Evolutionary conservation across 805 yeast species (phyloP).

Genomic region (Spathaspora passalidarum): DNA sequence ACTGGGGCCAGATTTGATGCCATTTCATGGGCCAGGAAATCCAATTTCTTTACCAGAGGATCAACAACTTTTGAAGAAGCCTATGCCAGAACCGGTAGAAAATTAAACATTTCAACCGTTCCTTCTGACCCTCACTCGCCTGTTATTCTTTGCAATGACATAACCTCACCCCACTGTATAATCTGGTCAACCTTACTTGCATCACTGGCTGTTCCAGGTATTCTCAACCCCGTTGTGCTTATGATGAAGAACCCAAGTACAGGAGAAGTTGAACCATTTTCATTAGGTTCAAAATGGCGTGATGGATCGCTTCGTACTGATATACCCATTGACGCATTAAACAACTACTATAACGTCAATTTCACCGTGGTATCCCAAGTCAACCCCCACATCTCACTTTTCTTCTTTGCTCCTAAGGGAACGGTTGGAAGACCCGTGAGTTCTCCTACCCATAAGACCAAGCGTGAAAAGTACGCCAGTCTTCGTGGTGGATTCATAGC

Average conservation of each 20-base stretch:
- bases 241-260: conserved; percentile 57
- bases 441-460: conserved; percentile 41
- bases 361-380: conserved; percentile 79
- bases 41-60: conserved; percentile 69
- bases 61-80: conserved; percentile 72
- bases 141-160: conserved; percentile 69
- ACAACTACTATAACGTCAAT: conserved; percentile 72
- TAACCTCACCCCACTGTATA: conserved; percentile 76
- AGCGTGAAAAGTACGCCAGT: conserved; percentile 29
- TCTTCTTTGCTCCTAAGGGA: conserved; percentile 76
- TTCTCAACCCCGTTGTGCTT: conserved; percentile 72
- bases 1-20: conserved; percentile 82
- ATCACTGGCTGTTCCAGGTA: conserved; percentile 81
- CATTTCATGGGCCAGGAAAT: conserved; percentile 67
- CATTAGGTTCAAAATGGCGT: conserved; percentile 72
- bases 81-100: conserved; percentile 63
- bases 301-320: conserved; percentile 81
- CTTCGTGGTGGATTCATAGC: conserved; percentile 77
- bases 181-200: conserved; percentile 80
- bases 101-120: conserved; percentile 70
- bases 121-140: conserved; percentile 84
- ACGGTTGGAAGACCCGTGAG: conserved; percentile 78
- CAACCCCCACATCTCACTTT: conserved; percentile 75
- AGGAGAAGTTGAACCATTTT: conserved; percentile 55
- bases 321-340: conserved; percentile 70